Evolutionary conservation across 805 yeast genomes (phyloP).

Genomic region (Cyberlindnera subsufficiens): DNA sequence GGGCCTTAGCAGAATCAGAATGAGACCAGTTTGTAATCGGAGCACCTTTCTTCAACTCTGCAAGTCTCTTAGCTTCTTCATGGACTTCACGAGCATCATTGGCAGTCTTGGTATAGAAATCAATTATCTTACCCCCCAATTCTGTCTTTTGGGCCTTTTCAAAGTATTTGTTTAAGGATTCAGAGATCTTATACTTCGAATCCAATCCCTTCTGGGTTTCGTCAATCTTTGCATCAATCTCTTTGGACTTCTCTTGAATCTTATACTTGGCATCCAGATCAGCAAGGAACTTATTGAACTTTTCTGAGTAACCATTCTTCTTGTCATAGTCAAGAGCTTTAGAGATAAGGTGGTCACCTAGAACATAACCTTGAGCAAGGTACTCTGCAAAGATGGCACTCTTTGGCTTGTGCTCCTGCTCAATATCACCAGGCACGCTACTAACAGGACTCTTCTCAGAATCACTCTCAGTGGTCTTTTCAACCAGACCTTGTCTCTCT

Average conservation of each 20-base stretch:
- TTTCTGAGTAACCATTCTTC: conserved; percentile 51
- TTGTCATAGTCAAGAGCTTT: conserved; percentile 61
- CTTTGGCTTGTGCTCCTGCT: conserved; percentile 76
- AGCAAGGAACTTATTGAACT: conserved; percentile 50
- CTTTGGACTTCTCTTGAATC: conserved; percentile 33
- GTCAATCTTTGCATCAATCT: conserved; percentile 35
- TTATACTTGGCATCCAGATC: conserved; percentile 58
- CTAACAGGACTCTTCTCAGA: conserved; percentile 1
- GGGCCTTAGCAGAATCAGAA: too few species aligned
- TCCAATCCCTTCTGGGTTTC: conserved; percentile 34
- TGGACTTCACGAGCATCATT: conserved; percentile 61
- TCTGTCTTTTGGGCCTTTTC: conserved; percentile 28
- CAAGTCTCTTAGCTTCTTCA: conserved; percentile 67
- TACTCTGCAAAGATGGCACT: conserved; percentile 71
- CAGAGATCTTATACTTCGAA: conserved; percentile 35
- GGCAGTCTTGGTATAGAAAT: conserved; percentile 50
- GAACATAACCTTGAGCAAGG: conserved; percentile 64
- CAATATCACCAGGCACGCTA: conserved; percentile 35
- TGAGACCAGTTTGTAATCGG: too few species aligned
- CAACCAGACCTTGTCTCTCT: conserved; percentile 3
- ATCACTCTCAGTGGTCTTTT: conserved; percentile 6
- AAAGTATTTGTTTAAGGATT: conserved; percentile 27
- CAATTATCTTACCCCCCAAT: conserved; percentile 53
- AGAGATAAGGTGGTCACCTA: conserved; percentile 55
- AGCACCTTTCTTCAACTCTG: conserved; percentile 43